Evolutionary conservation across 164 flowering plant genomes (phyloP).

Genomic region (Chloranthus sessilifolius): DNA sequence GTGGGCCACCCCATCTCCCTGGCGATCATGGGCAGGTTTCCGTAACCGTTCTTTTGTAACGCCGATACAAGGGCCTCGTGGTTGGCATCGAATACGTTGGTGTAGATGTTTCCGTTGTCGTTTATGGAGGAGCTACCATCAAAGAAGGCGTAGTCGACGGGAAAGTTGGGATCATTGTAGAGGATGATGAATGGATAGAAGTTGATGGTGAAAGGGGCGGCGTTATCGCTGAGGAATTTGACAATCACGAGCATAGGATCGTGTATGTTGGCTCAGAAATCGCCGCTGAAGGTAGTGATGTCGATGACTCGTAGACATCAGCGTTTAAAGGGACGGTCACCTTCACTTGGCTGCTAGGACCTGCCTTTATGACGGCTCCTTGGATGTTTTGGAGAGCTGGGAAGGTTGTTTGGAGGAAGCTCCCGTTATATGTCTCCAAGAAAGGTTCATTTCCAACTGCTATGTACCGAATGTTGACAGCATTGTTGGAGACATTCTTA

Average conservation of each 20-base stretch:
- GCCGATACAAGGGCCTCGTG: conserved; percentile 8
- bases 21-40: conserved; percentile 5
- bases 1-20: conserved; percentile 16
- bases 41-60: conserved; percentile 1
- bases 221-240: conserved; percentile 6
- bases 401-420: conserved; percentile 4
- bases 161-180: conserved; percentile 3
- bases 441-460: conserved; percentile 16
- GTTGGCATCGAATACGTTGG: conserved; percentile 15
- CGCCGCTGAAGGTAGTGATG: conserved; percentile 58
- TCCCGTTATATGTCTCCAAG: conserved; percentile 10
- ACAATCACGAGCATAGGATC: conserved; percentile 40
- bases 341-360: conserved; percentile 7
- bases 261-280: conserved; percentile 70
- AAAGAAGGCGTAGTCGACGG: conserved; percentile 10
- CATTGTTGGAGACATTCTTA: conserved; percentile 46
- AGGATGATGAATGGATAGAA: conserved; percentile 14
- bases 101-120: conserved; percentile 5
- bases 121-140: conserved; percentile 2
- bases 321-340: conserved; percentile 11
- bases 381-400: conserved; percentile 17
- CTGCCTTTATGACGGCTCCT: conserved; percentile 12
- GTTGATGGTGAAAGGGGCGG: conserved; percentile 11
- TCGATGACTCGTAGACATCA: conserved; percentile 55
- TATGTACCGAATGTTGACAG: conserved; percentile 47